These are phyloP conservation scores for Zizania latifolia DNA, from an alignment of 176 grass and related monocot species.

Conservation along the genomic window DNA sequence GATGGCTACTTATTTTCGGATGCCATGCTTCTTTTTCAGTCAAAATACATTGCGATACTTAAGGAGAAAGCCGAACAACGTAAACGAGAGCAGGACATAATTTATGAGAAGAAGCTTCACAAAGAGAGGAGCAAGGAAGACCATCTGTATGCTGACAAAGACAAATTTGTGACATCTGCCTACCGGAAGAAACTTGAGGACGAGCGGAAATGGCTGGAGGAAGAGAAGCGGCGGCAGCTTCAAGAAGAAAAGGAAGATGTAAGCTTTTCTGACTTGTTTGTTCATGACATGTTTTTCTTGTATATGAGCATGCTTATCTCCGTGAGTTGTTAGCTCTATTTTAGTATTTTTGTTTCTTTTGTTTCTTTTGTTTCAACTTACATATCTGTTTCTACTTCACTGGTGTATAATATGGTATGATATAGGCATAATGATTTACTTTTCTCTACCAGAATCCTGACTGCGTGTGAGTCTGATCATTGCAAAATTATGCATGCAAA, in stretches of 20 bases:
- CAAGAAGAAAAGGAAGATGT: slow-evolving; percentile 91
- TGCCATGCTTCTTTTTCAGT: slow-evolving; percentile 41
- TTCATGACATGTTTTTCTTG: not conserved
- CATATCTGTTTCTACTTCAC: not conserved
- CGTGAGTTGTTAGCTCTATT: not conserved
- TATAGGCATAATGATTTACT: not conserved
- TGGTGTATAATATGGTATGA: not conserved
- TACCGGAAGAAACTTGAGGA: slow-evolving; percentile 94
- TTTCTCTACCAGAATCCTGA: not conserved
- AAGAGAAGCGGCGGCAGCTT: slow-evolving; percentile 62
- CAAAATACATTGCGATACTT: slow-evolving; percentile 87
- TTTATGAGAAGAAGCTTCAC: slow-evolving; percentile 88
- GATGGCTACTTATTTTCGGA: not conserved
- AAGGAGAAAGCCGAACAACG: slow-evolving; percentile 82
- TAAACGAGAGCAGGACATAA: slow-evolving; percentile 82
- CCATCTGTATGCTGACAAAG: slow-evolving; percentile 75
- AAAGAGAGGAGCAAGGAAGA: slow-evolving; percentile 97
- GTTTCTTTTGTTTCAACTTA: not conserved
- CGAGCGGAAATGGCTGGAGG: slow-evolving; percentile 79
- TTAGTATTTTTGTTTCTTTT: not conserved
- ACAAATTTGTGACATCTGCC: slow-evolving; percentile 89
- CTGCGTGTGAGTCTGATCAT: not conserved
- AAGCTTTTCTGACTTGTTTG: slow-evolving; percentile 34
- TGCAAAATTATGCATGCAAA: not conserved
- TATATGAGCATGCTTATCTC: not conserved